Base-by-base conservation (phyloP, 1,284 basidiomycete genomes). In the Austroboletus niveus region DNA sequence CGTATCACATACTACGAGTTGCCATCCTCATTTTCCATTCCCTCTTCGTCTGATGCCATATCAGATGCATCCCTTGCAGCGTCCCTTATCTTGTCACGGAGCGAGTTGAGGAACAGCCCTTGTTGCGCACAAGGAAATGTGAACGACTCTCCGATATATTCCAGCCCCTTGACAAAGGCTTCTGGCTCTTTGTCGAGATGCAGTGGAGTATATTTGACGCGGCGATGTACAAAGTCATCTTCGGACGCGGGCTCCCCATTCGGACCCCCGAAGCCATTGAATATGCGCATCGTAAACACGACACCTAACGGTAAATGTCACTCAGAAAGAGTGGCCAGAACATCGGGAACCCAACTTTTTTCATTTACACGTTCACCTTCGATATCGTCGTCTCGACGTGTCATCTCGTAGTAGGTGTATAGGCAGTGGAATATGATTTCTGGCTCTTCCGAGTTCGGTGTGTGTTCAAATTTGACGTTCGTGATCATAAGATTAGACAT, bases 121-220 rank as follows among this genome's bases (percentile, higher is more conserved):
- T 87, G 73, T 65, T 91, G 88, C 20, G 77, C 72, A 42, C 77
- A 74, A 49, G 77, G 72, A 62, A 91, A 91, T 14, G 84, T 82
- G 65, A 91, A 91, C 0, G 80, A 67, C 3, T 73, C 72, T 32
- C 69, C 72, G 52, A 91, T 74, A 64, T 85, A 89, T 22, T 75
- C 76, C n/a, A 91, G 68, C 40, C 71, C 71, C 34, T 78, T 67
- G 15, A 79, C 74, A 62, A 83, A 82, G 6, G 81, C 77, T 8
- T 64, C 57, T 0, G 71, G 55, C 62, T 87, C 83, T 52, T 80
- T 78, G 48, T 87, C 82, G 7, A 90, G 75, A 36, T 81, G 70
- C n/a, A 77, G 65, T 3, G 87, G 88, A 2, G 72, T 72, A 60
- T 85, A 90, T 55, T 81, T 78, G 46, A 86, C 74, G 48, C 71